Base-by-base conservation (phyloP, 2,329 filamentous ascomycete species). In the Aspergillus cejpii region DNA sequence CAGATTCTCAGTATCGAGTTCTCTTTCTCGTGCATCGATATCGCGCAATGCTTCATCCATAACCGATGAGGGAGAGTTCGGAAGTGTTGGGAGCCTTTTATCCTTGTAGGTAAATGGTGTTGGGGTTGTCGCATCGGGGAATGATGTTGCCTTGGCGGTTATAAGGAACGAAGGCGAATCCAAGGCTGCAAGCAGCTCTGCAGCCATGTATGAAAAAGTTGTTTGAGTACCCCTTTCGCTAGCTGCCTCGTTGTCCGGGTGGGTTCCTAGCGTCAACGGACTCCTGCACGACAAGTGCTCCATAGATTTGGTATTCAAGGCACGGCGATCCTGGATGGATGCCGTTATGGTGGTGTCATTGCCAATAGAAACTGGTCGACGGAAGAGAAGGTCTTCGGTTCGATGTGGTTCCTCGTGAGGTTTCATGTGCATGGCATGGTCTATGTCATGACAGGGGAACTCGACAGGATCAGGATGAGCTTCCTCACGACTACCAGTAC, bases 1-100 rank as follows among this genome's bases (percentile, higher is more conserved):
- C 6, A 64, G 49, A 20, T 59, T 50, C 33, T 68, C 60, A 15
- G 55, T 52, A 28, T 67, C 62, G 20, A 66, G 51, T 10, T 54
- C 58, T 15, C 52, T 55, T 45, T 65, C 61, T 20, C 53, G 53
- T 14, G 58, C 59, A 21, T 68, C 62, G 21, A 68, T 57, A 14
- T 62, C 62, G 12, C 58, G 59, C 12, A 68, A 53, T 6, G 64
- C 66, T 45, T 69, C 65, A 17, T 70, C 66, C 60, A 70, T 63
- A 27, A 70, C 69, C 1, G 69, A 72, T 0, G 70, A 72, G 21
- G 70, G 70, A 4, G 68, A 68, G 48, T 72, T 73, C 6, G 70
- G 70, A 15, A 73, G 57, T 6, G 69, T 71, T 5, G 70, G 70
- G 17, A 73, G 59, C 31, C 70, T 57, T 48, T 73, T 73, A 14